These are phyloP conservation scores for Bullera alba DNA, from an alignment of 768 basidiomycete species.

Conservation along the genomic window DNA sequence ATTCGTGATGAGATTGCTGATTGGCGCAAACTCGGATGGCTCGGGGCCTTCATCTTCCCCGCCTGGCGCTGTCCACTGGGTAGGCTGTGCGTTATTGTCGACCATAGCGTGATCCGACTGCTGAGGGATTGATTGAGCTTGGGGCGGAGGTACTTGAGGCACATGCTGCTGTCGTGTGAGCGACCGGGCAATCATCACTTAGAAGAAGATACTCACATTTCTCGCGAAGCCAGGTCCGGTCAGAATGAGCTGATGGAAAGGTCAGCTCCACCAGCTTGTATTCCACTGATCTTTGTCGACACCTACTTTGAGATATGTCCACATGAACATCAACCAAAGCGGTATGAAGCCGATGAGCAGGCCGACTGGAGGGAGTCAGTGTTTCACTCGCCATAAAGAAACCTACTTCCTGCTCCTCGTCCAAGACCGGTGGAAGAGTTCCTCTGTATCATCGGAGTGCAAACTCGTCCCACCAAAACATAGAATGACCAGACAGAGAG, in stretches of 20 bases:
- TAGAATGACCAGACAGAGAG: slow-evolving; percentile 65
- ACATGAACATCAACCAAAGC: slow-evolving; percentile 63
- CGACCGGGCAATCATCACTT: too few species aligned
- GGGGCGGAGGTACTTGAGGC: too few species aligned
- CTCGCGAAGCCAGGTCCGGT: too few species aligned
- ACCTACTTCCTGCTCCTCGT: slow-evolving; percentile 63
- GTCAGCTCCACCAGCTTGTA: too few species aligned
- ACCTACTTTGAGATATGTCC: slow-evolving; percentile 69
- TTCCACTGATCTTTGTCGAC: too few species aligned
- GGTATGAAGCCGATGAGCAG: slow-evolving; percentile 60
- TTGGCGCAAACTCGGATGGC: slow-evolving; percentile 29
- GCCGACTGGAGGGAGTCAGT: slow-evolving; percentile 52
- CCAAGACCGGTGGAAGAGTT: slow-evolving; percentile 51
- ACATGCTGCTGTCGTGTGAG: too few species aligned
- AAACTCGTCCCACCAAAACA: slow-evolving; percentile 69
- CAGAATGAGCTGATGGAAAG: too few species aligned
- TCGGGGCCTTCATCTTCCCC: slow-evolving; percentile 15
- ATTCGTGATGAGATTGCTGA: slow-evolving; percentile 9
- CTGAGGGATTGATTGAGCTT: background rate
- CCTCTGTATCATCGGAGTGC: slow-evolving; percentile 61
- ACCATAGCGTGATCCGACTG: too few species aligned
- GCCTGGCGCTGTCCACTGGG: background rate
- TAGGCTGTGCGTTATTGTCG: background rate
- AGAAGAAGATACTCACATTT: too few species aligned
- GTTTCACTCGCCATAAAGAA: background rate